Evolutionary conservation across 805 yeast species (phyloP), one percentile per base, ranked within the genome.

Genomic region (Blastobotrys attinorum): DNA sequence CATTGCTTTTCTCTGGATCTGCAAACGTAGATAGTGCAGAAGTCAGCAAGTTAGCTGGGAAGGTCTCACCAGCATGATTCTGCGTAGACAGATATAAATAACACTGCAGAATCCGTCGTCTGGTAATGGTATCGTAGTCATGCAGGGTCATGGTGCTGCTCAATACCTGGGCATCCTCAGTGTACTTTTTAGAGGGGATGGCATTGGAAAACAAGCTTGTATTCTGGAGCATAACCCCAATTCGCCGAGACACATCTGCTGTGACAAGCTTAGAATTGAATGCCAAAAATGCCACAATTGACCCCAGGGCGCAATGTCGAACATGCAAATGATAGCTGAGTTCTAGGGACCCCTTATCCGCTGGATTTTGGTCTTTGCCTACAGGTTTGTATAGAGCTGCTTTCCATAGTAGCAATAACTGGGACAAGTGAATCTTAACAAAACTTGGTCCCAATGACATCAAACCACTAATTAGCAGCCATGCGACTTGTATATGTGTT

Each of bases 381-480:
- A 23, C 37, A 3, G 57, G 62, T 40, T 54, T 54, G 1, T 76
- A 71, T 31, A 79, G 54, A 5, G 80, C 64, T 35, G 73, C 70
- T 48, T 78, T 78, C 89, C 89, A 83, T 45, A 82, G 65, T 7
- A 69, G 59, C 37, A 83, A 60, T 40, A 83, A 66, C 50, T 80
- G 86, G 2, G 78, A 70, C 11, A 72, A 63, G 49, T 80, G 81
- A 44, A 76, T 66, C 40, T 70, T 65, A 31, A 83, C 64, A 44
- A 76, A 73, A 20, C 67, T 63, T 13, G 71, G 70, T 31, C 81
- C 83, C 0, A 76, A 73, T 40, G 78, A 73, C 70, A 83, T 75
- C 3, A 82, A 59, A 2, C 90, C 90, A 47, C 71, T 66, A 18
- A 83, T 54, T 20, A 81, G 54, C 13, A 75, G 69, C 90, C 92